These are phyloP conservation scores for Simplicillium sp. DNA, from an alignment of 2,329 filamentous ascomycete genomes.

Conservation along the genomic window DNA sequence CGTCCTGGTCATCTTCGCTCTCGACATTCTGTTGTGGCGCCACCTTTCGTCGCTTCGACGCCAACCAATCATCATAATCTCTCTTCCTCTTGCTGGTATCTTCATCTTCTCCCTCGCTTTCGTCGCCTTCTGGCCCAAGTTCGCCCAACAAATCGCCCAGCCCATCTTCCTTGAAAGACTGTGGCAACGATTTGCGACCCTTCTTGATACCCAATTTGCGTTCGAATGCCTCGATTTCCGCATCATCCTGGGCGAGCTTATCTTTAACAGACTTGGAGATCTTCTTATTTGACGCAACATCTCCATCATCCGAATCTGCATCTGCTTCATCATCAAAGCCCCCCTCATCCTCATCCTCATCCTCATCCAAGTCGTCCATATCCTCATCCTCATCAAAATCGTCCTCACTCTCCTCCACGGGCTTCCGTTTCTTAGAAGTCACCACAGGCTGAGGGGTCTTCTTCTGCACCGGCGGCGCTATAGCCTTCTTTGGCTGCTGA, in stretches of 20 bases:
- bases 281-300: constrained; percentile 15
- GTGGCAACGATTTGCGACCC: constrained; percentile 62
- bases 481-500: no score
- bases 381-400: constrained; percentile 1
- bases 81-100: constrained; percentile 53
- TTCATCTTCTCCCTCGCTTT: constrained; percentile 36
- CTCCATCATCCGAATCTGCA: constrained; percentile 12
- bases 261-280: constrained; percentile 38
- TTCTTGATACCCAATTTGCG: constrained; percentile 76
- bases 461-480: not conserved
- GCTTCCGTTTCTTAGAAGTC: constrained; percentile 5
- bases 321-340: constrained; percentile 13
- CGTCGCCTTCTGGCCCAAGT: constrained; percentile 30
- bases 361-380: constrained; percentile 10
- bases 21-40: constrained; percentile 13
- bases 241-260: constrained; percentile 70
- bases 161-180: constrained; percentile 72
- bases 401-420: constrained; percentile 4
- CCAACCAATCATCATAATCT: constrained; percentile 51
- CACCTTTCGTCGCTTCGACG: constrained; percentile 45
- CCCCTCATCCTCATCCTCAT: constrained; percentile 10
- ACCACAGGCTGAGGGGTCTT: constrained; percentile 3
- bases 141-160: constrained; percentile 70
- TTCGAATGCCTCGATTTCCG: constrained; percentile 79
- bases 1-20: constrained; percentile 16